These are phyloP conservation scores for Aegle marmelos DNA, from an alignment of 345 rosid species.

Conservation along the genomic window DNA sequence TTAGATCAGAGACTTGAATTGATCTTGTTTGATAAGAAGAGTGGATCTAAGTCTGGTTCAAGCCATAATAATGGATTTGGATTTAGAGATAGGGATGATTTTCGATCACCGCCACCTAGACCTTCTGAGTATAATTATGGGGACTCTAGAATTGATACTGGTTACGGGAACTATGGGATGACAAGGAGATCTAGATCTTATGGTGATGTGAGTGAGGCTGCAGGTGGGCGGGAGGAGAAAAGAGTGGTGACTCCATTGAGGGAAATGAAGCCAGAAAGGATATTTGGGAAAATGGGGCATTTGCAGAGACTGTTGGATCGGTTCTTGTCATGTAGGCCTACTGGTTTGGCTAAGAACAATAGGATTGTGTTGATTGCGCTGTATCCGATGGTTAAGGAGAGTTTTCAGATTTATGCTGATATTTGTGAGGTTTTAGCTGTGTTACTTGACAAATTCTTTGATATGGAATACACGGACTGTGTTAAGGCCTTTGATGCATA, in stretches of 20 bases:
- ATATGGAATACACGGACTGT: slow-evolving; percentile 78
- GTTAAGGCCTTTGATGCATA: slow-evolving; percentile 83
- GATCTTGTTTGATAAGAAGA: slow-evolving; percentile 44
- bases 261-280: slow-evolving; percentile 75
- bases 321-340: slow-evolving; percentile 78
- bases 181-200: slow-evolving; percentile 58
- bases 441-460: slow-evolving; percentile 80
- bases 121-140: slow-evolving; percentile 55
- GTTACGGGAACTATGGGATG: slow-evolving; percentile 39
- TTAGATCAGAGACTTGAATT: slow-evolving; percentile 79
- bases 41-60: slow-evolving; percentile 14
- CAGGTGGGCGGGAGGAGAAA: slow-evolving; percentile 38
- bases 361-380: slow-evolving; percentile 74
- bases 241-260: slow-evolving; percentile 53
- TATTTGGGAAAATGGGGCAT: slow-evolving; percentile 81
- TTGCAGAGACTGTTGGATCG: slow-evolving; percentile 83
- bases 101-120: slow-evolving; percentile 72
- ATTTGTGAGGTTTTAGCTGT: slow-evolving; percentile 76
- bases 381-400: slow-evolving; percentile 74
- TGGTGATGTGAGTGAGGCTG: slow-evolving; percentile 66
- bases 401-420: slow-evolving; percentile 80
- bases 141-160: slow-evolving; percentile 33
- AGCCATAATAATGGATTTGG: slow-evolving; percentile 34
- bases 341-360: slow-evolving; percentile 67
- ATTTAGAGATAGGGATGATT: slow-evolving; percentile 42